phyloP scores from a whole-genome alignment of 371 early-diverging fungal species.

The Basidiobolus meristosporus region DNA sequence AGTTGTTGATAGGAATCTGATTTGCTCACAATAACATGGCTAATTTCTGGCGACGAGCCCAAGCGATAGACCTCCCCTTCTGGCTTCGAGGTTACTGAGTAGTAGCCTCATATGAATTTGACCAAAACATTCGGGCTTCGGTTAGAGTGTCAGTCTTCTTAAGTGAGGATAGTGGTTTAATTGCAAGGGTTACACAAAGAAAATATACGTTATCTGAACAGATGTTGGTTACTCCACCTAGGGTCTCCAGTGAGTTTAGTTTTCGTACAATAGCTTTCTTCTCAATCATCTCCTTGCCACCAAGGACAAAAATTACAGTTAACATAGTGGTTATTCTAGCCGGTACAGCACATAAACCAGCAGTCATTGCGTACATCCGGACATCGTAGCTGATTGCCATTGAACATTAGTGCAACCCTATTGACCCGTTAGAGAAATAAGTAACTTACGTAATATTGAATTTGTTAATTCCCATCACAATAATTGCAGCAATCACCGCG shows the following conservation, averaged over 20 bases:
- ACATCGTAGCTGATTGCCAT: constrained; percentile 22
- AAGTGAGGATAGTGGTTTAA: too few relatives aligned
- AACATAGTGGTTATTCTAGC: constrained; percentile 79
- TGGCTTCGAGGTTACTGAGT: constrained; percentile 33
- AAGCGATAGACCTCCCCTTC: constrained; percentile 25
- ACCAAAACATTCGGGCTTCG: constrained; percentile 50
- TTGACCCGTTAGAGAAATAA: constrained; percentile 27
- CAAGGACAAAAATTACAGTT: constrained; percentile 80
- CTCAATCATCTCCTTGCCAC: constrained; percentile 74
- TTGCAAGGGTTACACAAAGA: constrained; percentile 9
- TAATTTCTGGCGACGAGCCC: constrained; percentile 6
- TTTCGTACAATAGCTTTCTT: constrained; percentile 76
- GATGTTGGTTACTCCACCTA: constrained; percentile 80
- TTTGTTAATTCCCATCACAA: constrained; percentile 42
- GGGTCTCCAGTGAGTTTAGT: constrained; percentile 69
- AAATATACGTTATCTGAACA: constrained; percentile 73
- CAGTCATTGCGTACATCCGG: constrained; percentile 49
- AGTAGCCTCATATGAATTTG: constrained; percentile 32
- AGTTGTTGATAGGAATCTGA: constrained; percentile 21
- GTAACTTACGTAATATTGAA: constrained; percentile 28
- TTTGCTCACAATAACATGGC: neutral
- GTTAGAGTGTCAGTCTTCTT: constrained; percentile 22
- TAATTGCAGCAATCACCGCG: constrained; percentile 44
- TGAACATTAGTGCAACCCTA: too few relatives aligned
- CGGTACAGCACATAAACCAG: constrained; percentile 85